These are phyloP conservation scores for Phytophthora palmivora DNA, from an alignment of 352 stramenopile genomes.

Conservation along the genomic window DNA sequence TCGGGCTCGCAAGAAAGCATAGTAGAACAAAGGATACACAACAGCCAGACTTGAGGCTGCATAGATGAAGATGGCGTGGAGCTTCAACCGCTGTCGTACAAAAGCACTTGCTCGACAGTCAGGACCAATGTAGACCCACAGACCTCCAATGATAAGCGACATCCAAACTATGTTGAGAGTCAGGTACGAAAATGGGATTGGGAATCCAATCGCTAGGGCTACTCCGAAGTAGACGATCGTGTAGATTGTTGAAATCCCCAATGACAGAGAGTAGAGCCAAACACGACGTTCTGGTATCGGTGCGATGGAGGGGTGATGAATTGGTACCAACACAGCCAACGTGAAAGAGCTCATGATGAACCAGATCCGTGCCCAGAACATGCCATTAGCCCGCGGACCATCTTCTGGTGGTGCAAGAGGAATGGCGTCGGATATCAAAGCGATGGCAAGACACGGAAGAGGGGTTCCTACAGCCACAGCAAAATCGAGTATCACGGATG, in stretches of 20 bases:
- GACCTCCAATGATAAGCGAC: constrained; percentile 9
- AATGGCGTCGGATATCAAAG: constrained; percentile 18
- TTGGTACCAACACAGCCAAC: constrained; percentile 13
- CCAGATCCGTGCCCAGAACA: constrained; percentile 22
- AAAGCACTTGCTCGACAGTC: constrained; percentile 1
- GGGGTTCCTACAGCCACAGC: constrained; percentile 8
- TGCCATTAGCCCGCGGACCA: constrained; percentile 16
- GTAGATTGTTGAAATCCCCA: constrained; percentile 9
- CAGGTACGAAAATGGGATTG: constrained; percentile 28
- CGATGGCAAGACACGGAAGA: constrained; percentile 23
- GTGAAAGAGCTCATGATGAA: constrained; percentile 26
- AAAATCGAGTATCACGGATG: constrained; percentile 5
- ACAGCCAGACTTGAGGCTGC: constrained; percentile 23
- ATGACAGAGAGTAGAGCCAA: constrained; percentile 13
- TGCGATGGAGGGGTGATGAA: constrained; percentile 17
- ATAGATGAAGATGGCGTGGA: constrained; percentile 23
- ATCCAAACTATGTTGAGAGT: constrained; percentile 31
- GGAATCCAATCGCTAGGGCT: constrained; percentile 21
- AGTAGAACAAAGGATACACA: constrained; percentile 33
- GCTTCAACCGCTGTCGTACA: constrained; percentile 13
- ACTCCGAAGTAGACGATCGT: constrained; percentile 20
- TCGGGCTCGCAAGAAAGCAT: constrained; percentile 22
- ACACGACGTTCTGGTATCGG: constrained; percentile 12
- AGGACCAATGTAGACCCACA: constrained; percentile 26
- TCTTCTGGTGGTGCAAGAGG: constrained; percentile 19